Evolutionary conservation across 371 early-diverging fungal genomes (phyloP).

Genomic region (Mucor plumbeus): DNA sequence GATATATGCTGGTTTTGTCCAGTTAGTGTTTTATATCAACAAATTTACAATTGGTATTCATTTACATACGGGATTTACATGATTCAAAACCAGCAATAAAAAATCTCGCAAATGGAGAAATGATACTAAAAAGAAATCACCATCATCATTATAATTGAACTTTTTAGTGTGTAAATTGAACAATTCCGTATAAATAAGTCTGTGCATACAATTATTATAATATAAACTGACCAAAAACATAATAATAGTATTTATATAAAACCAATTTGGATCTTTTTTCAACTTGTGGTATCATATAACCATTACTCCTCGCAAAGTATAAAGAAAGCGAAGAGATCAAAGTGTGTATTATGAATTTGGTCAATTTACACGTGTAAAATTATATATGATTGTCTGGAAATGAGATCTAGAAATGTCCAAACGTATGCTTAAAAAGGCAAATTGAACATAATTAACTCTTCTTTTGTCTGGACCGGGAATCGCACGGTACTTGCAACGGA

Average conservation of each 20-base stretch:
- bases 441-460: constrained; percentile 11
- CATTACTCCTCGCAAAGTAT: neutral
- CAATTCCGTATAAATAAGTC: neutral
- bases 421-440: constrained; percentile 14
- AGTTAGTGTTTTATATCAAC: neutral
- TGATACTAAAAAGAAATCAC: neutral
- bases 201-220: neutral
- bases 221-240: neutral
- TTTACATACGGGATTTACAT: neutral
- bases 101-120: neutral
- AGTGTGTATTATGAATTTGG: neutral
- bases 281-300: neutral
- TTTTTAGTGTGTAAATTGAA: neutral
- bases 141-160: neutral
- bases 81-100: neutral
- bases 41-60: neutral
- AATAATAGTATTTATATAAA: neutral
- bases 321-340: no score
- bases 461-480: constrained; percentile 18
- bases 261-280: neutral
- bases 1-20: neutral
- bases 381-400: neutral
- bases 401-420: constrained; percentile 7
- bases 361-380: neutral
- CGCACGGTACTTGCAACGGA: constrained; percentile 8